Evolutionary conservation across 768 basidiomycete species (phyloP), one percentile per base, ranked within the genome.

Genomic region (Boletus coccyginus): DNA sequence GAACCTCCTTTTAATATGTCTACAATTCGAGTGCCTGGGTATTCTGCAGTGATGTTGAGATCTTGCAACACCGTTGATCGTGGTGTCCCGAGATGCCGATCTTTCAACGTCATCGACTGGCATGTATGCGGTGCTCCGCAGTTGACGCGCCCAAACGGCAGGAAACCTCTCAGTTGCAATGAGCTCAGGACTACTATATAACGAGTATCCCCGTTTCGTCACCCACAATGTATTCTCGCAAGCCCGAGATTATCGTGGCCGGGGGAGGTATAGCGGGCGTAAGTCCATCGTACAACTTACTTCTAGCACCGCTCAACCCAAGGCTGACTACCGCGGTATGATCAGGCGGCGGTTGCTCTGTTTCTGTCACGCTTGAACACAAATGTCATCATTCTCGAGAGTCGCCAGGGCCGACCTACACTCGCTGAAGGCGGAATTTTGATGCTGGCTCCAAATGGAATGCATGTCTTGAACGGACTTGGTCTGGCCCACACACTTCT

Each of bases 381-480:
- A 9, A 52, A 61, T 33, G 31, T 69, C 35, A 53, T 44, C 21
- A 54, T 70, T 42, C 65, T 72, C 24, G 69, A 70, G 50, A 50
- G 57, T 29, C 60, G 70, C 16, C 47, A 53, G 5, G 19, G 54
- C 14, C 62, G 67, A 42, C 60, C 60, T 7, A n/a, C 46, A 11
- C 31, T 59, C n/a, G 38, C 58, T 14, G 65, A 67, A 55, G 64
- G 67, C 21, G 69, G 65, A 0, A 60, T 71, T 16, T 47, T 71
- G 56, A 63, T 68, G 69, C 46, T 72, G 38, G 66, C 55, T 27
- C 62, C 66, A 4, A 70, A 70, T 38, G 71, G 69, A 31, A 63
- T 72, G 66, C 52, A 67, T 24, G 65, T 67, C 45, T 46, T 70
- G 51, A 54, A 61, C 10, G 66, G 66, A 35, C 69, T 72, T 31